Percentiles rank a stretch among this genome's conserved stretches.
These are phyloP conservation scores for Phlebopus sp. DNA, from an alignment of 1,284 basidiomycete species.

Conservation along the genomic window DNA sequence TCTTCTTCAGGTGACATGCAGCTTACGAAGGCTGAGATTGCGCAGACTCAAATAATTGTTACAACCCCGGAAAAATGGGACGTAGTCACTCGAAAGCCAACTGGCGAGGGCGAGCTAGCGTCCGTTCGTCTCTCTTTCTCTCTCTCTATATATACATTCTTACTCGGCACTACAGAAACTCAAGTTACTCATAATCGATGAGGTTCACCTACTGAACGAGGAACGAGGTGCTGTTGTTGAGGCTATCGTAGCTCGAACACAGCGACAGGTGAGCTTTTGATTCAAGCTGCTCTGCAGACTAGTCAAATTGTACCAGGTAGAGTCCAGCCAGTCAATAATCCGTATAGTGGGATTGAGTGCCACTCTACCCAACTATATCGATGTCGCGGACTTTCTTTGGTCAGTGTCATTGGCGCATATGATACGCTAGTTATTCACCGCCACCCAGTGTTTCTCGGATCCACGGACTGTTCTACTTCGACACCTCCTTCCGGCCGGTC, in stretches of 20 bases:
- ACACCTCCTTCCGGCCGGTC: slow-evolving; percentile 95
- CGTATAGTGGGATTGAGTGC: slow-evolving; percentile 99
- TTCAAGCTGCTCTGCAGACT: background rate
- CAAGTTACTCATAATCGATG: slow-evolving; percentile 96
- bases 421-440: slow-evolving; percentile 4
- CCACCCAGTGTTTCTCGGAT: slow-evolving; percentile 76
- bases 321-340: slow-evolving; percentile 95
- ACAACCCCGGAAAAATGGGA: slow-evolving; percentile 99
- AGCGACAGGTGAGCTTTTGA: slow-evolving; percentile 67
- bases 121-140: slow-evolving; percentile 65
- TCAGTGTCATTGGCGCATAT: slow-evolving; percentile 29
- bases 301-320: slow-evolving; percentile 56
- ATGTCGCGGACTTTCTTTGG: slow-evolving; percentile 95
- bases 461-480: slow-evolving; percentile 97
- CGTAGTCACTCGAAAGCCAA: slow-evolving; percentile 96
- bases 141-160: background rate
- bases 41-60: slow-evolving; percentile 96
- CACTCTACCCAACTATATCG: slow-evolving; percentile 95
- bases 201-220: slow-evolving; percentile 97
- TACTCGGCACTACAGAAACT: slow-evolving; percentile 60
- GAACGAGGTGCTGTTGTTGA: slow-evolving; percentile 98
- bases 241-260: slow-evolving; percentile 94
- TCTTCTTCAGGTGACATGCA: slow-evolving; percentile 88
- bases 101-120: slow-evolving; percentile 93
- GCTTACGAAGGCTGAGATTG: slow-evolving; percentile 90